These are phyloP conservation scores for Lactarius akahatsu DNA, from an alignment of 768 basidiomycete genomes.

Conservation along the genomic window DNA sequence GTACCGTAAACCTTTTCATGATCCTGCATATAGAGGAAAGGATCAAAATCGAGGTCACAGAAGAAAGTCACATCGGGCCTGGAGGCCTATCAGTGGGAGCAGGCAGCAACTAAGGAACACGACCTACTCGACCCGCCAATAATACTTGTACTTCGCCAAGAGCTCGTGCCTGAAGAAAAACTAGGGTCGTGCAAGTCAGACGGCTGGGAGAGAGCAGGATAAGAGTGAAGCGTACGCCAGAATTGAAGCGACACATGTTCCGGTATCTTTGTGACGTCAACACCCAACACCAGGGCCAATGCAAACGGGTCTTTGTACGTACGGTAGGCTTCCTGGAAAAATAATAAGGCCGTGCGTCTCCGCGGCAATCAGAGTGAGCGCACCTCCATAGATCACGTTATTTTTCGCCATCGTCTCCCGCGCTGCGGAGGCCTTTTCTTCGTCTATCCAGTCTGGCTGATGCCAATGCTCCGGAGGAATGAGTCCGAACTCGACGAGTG, in stretches of 20 bases:
- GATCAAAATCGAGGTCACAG: constrained; percentile 57
- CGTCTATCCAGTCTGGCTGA: constrained; percentile 73
- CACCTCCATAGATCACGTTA: constrained; percentile 56
- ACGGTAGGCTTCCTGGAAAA: constrained; percentile 68
- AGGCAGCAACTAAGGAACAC: not conserved
- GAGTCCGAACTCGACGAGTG: constrained; percentile 69
- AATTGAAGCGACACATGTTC: constrained; percentile 96
- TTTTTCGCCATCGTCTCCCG: constrained; percentile 55
- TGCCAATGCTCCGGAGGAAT: constrained; percentile 78
- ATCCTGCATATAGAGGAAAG: constrained; percentile 59
- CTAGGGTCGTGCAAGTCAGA: constrained; percentile 30
- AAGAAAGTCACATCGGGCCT: constrained; percentile 58
- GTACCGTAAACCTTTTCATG: constrained; percentile 54
- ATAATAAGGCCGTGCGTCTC: not conserved
- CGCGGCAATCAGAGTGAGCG: constrained; percentile 14
- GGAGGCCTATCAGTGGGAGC: constrained; percentile 2
- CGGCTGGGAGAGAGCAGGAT: not conserved
- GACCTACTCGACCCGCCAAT: constrained; percentile 56
- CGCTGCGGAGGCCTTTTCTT: constrained; percentile 48
- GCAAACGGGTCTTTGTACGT: constrained; percentile 35
- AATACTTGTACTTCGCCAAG: constrained; percentile 39
- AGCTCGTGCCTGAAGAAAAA: constrained; percentile 57
- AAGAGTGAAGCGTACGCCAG: constrained; percentile 58
- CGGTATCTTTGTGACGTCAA: constrained; percentile 55
- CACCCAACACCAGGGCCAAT: constrained; percentile 3